Base-by-base conservation (phyloP, 2,329 filamentous ascomycete genomes). In the Epichloe aotearoae region DNA sequence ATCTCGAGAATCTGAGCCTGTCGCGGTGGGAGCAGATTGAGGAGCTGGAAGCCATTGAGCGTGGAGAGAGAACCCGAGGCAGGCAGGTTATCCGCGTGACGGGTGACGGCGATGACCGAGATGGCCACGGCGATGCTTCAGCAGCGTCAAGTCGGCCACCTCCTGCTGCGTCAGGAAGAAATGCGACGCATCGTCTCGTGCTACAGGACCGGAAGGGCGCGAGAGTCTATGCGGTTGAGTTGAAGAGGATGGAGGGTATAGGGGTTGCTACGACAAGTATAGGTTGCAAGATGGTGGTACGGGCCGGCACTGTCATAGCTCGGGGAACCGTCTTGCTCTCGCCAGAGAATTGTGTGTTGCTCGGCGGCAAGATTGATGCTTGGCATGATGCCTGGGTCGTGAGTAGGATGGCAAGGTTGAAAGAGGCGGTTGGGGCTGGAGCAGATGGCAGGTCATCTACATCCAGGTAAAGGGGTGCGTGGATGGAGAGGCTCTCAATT, bases 1-100 rank as follows among this genome's bases (percentile, higher is more conserved):
- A 94, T 59, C 74, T 97, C 7, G 84, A 95, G 62, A 90, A 97
- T 62, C 76, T 97, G 19, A 77, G 83, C 2, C 75, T 78, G 49
- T 88, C 84, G 58, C 77, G 85, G 48, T 95, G 90, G 88, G 84
- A 88, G 56, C 88, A 96, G 65, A 77, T 95, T 34, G 88, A 96
- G 64, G 81, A 83, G 36, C 79, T 93, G 6, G 86, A 91, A 65
- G 77, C 82, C 42, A 72, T 82, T 43, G 81, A 84, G 60, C 75
- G 85, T 12, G 87, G 87, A 1, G 86, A 91, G 68, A 78, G 73
- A 56, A 87, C 77, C 1, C 77, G 80, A 40, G 93, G 93, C 0
- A 71, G 89, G 10, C 86, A 96, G 64, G 80, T 98, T 33, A 80
- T 97, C 17, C 77, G 91, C 3, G 77, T 93, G 33, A 66, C 68